Conservation (phyloP, 2,329 filamentous ascomycete genomes). For the Lasiodiplodia sp. region DNA sequence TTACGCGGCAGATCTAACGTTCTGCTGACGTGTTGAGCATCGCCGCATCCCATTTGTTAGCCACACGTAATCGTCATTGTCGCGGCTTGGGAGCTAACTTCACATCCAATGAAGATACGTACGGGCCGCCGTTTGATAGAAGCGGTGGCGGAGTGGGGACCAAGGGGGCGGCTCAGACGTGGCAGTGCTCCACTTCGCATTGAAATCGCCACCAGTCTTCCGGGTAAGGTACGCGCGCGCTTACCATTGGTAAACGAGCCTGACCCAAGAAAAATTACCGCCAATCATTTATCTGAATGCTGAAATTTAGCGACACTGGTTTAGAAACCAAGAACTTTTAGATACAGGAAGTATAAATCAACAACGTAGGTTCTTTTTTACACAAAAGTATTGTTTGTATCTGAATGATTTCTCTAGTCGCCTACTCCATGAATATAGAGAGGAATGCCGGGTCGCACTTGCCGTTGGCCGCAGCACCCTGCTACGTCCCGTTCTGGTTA, state of each 20-base stretch:
- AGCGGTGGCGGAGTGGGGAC: conserved; percentile 10
- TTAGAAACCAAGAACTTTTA: too few relatives aligned
- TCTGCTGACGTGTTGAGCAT: conserved; percentile 7
- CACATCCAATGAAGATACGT: neutral
- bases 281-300: neutral
- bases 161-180: conserved; percentile 23
- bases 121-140: neutral
- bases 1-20: neutral
- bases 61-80: neutral
- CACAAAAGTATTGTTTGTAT: too few relatives aligned
- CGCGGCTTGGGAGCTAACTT: neutral
- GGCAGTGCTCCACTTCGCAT: conserved; percentile 15
- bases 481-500: too few relatives aligned
- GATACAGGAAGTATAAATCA: too few relatives aligned
- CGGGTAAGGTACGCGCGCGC: conserved; percentile 13
- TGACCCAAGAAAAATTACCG: neutral
- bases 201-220: neutral
- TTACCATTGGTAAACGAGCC: neutral
- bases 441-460: too few relatives aligned
- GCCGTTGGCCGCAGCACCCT: too few relatives aligned
- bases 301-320: too few relatives aligned
- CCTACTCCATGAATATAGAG: too few relatives aligned
- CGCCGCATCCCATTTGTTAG: neutral
- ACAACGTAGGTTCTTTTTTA: too few relatives aligned
- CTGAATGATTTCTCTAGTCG: too few relatives aligned